A percentile compares a stretch with the other conserved stretches of the same genome.
phyloP scores from a whole-genome alignment of 2,329 filamentous ascomycete species.

The Tolypocladium sp. region DNA sequence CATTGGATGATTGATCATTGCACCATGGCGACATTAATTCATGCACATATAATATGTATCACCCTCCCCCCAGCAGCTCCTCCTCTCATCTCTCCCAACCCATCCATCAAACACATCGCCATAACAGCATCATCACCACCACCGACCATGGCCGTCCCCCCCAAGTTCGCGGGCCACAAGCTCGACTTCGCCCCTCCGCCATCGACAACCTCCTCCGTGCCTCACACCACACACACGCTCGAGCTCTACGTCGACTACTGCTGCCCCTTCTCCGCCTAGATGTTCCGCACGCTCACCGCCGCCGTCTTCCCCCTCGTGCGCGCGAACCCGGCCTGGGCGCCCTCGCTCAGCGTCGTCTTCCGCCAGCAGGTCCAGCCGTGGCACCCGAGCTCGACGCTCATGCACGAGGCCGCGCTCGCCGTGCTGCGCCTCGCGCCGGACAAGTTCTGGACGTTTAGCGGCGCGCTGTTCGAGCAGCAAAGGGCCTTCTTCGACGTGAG shows the following conservation, averaged over 20 bases:
- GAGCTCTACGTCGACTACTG: slow-evolving; percentile 80
- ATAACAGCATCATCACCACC: not conserved
- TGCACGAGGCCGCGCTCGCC: slow-evolving; percentile 76
- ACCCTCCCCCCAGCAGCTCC: too few species aligned
- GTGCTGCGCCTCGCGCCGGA: slow-evolving; percentile 61
- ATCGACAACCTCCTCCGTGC: slow-evolving; percentile 22
- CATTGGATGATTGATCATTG: too few species aligned
- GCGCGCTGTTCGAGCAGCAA: slow-evolving; percentile 56
- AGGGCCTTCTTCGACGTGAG: slow-evolving; percentile 74
- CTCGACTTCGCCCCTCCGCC: slow-evolving; percentile 38
- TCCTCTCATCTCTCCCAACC: not conserved
- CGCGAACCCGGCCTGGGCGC: slow-evolving; percentile 44
- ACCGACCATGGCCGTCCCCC: slow-evolving; percentile 60
- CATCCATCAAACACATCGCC: not conserved
- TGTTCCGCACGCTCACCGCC: slow-evolving; percentile 69
- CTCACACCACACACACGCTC: slow-evolving; percentile 46
- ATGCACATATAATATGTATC: too few species aligned
- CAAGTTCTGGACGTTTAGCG: slow-evolving; percentile 74
- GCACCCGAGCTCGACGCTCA: slow-evolving; percentile 78
- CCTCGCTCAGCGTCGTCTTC: slow-evolving; percentile 66
- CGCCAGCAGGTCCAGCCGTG: slow-evolving; percentile 90
- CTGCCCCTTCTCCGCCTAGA: slow-evolving; percentile 60
- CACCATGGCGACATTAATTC: too few species aligned
- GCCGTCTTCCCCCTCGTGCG: slow-evolving; percentile 57
- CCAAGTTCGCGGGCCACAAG: slow-evolving; percentile 67